Evolutionary conservation across 805 yeast species (phyloP).

Genomic region (Metschnikowia orientalis): DNA sequence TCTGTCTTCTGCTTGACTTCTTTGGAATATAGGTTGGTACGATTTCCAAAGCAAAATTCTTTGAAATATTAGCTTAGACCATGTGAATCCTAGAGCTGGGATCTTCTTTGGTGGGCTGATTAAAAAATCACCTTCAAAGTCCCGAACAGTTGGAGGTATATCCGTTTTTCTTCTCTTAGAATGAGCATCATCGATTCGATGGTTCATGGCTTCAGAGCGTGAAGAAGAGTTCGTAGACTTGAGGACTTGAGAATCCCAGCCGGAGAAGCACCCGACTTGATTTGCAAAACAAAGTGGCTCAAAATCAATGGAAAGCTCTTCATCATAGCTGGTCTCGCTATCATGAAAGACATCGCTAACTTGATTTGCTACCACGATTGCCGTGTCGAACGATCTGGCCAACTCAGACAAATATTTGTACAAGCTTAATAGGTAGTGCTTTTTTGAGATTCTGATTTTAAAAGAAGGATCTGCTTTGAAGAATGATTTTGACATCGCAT

Average conservation of each 20-base stretch:
- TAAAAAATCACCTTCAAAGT: not conserved
- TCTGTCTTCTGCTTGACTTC: too few species aligned
- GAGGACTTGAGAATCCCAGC: too few species aligned
- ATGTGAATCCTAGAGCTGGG: conserved; percentile 18
- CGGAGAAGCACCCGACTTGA: conserved; percentile 69
- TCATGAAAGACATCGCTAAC: conserved; percentile 58
- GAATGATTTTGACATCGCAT: conserved; percentile 23
- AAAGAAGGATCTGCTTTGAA: conserved; percentile 12
- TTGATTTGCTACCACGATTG: conserved; percentile 74
- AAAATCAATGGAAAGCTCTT: conserved; percentile 10
- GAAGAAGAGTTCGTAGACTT: too few species aligned
- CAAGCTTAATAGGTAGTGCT: conserved; percentile 38
- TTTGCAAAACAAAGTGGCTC: conserved; percentile 48
- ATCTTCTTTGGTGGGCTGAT: too few species aligned
- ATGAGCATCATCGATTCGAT: too few species aligned
- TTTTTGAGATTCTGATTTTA: conserved; percentile 34
- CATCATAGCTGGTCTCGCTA: conserved; percentile 21
- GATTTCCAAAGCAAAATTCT: conserved; percentile 17
- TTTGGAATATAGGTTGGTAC: conserved; percentile 9
- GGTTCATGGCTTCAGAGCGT: too few species aligned
- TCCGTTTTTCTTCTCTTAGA: not conserved
- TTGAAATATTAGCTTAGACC: conserved; percentile 16
- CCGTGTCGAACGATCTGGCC: conserved; percentile 46
- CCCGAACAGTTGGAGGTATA: not conserved
- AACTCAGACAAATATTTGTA: conserved; percentile 47